Base-by-base conservation (phyloP, 192 early-diverging fungal genomes). In the Gorgonomyces haynaldii region DNA sequence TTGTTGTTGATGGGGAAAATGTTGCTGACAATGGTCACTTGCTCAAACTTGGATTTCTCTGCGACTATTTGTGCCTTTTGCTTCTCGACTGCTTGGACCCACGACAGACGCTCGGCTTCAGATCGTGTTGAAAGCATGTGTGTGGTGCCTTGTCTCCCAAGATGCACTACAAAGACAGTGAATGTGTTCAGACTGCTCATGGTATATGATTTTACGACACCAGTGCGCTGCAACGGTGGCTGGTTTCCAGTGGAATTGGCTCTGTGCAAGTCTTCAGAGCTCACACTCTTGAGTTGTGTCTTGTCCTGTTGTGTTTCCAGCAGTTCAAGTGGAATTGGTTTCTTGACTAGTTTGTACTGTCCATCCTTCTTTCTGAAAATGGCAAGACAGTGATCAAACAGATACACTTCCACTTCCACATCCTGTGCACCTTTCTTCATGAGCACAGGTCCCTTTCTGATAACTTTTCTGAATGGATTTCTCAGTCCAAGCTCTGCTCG, bases 81-180 rank as follows among this genome's bases (percentile, higher is more conserved):
- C 24, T 69, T 68, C 47, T 79, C 70, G 43, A 97, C 86, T 37
- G 74, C 76, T 34, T 89, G 79, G 31, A 83, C 67, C 93, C 93
- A 97, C 39, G 86, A 74, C 50, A 73, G 68, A 22, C 84, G 70
- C 42, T 81, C 81, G 2, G 84, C 76, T 20, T 76, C 59, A 47
- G 81, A 84, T 13, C 74, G 61, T 3, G 88, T 82, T 46, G 84
- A 82, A 32, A 97, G 60, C 0, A 83, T 85, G 37, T 57, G 57
- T 0, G 74, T 61, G 42, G 79, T 78, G 4, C 85, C 85, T 29
- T 74, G 61, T 19, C 80, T 70, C 17, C 88, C 87, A 10, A 89
- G 57, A 42, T 84, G 82, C n/a, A 64, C 73, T 32, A 95, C 67
- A 17, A 77, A 75, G 50, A 94, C 73, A n/a, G 88, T 70, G 56